These are phyloP conservation scores for Phytophthora palmivora DNA, from an alignment of 352 stramenopile species.

Conservation along the genomic window DNA sequence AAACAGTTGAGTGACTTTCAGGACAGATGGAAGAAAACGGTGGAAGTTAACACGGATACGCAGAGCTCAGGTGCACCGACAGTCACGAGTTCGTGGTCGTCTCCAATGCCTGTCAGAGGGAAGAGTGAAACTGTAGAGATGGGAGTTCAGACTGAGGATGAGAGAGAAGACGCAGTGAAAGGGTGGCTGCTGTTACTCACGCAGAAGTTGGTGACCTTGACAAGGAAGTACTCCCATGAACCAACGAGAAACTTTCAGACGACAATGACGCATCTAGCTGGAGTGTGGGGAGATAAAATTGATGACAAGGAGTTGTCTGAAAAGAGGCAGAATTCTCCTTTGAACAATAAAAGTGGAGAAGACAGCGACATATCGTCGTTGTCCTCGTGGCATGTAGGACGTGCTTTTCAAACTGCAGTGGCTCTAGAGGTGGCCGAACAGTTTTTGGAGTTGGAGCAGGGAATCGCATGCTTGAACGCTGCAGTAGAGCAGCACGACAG, in stretches of 20 bases:
- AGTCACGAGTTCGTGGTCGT: conserved; percentile 28
- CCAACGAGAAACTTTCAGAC: conserved; percentile 36
- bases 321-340: background rate
- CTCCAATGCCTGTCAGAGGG: conserved; percentile 4
- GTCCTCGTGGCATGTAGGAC: conserved; percentile 50
- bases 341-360: background rate
- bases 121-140: background rate
- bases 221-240: conserved; percentile 47
- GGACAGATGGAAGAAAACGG: conserved; percentile 43
- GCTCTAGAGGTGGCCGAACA: conserved; percentile 30
- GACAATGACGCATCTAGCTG: conserved; percentile 27
- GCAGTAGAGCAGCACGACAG: conserved; percentile 42
- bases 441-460: conserved; percentile 48
- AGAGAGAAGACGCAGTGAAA: conserved; percentile 37
- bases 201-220: conserved; percentile 50
- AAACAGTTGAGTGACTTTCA: conserved; percentile 56
- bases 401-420: conserved; percentile 36
- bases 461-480: conserved; percentile 38
- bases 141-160: conserved; percentile 38
- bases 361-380: background rate
- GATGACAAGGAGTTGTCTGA: background rate
- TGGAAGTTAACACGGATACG: conserved; percentile 7
- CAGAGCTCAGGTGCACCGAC: conserved; percentile 22
- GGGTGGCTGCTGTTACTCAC: conserved; percentile 59
- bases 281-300: background rate